Percentiles rank a stretch among this genome's conserved stretches.
Conservation (phyloP, 2,329 filamentous ascomycete species). For the Aureobasidium namibiae region DNA sequence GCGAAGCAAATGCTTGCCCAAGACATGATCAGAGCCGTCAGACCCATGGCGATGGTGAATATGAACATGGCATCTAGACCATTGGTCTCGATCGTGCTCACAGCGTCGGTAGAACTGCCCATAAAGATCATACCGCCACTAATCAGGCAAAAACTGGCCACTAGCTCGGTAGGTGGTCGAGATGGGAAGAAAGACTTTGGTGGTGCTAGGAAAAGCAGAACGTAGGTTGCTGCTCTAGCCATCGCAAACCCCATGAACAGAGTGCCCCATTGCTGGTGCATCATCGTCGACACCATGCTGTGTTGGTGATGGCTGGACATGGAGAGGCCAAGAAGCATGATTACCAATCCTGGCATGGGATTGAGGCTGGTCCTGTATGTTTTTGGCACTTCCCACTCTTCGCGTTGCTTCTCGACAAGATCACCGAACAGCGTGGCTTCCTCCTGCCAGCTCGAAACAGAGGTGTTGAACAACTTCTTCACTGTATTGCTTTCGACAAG, state of each 20-base stretch:
- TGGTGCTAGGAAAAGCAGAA: slow-evolving; percentile 67
- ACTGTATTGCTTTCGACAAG: slow-evolving; percentile 38
- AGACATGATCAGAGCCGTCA: slow-evolving; percentile 76
- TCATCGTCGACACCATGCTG: slow-evolving; percentile 74
- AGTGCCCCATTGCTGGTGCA: slow-evolving; percentile 86
- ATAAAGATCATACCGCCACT: slow-evolving; percentile 83
- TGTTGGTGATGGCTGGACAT: slow-evolving; percentile 83
- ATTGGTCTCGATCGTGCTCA: slow-evolving; percentile 68
- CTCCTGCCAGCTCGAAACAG: slow-evolving; percentile 9
- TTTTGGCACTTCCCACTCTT: slow-evolving; percentile 48
- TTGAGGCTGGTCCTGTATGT: slow-evolving; percentile 71
- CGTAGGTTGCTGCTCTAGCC: slow-evolving; percentile 67
- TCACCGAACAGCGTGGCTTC: neutral
- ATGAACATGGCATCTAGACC: slow-evolving; percentile 84
- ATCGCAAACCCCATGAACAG: slow-evolving; percentile 71
- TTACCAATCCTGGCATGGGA: slow-evolving; percentile 74
- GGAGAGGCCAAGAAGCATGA: slow-evolving; percentile 78
- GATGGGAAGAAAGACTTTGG: slow-evolving; percentile 70
- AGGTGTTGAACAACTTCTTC: slow-evolving; percentile 49
- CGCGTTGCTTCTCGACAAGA: slow-evolving; percentile 14
- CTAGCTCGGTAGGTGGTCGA: slow-evolving; percentile 75
- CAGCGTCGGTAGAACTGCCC: slow-evolving; percentile 70
- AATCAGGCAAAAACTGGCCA: slow-evolving; percentile 75
- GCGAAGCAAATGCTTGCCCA: slow-evolving; percentile 72
- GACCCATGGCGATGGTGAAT: slow-evolving; percentile 79